Percentiles rank a stretch among this genome's conserved stretches.
Evolutionary conservation across 2,329 filamentous ascomycete genomes (phyloP).

Genomic region (Fusarium hostae): DNA sequence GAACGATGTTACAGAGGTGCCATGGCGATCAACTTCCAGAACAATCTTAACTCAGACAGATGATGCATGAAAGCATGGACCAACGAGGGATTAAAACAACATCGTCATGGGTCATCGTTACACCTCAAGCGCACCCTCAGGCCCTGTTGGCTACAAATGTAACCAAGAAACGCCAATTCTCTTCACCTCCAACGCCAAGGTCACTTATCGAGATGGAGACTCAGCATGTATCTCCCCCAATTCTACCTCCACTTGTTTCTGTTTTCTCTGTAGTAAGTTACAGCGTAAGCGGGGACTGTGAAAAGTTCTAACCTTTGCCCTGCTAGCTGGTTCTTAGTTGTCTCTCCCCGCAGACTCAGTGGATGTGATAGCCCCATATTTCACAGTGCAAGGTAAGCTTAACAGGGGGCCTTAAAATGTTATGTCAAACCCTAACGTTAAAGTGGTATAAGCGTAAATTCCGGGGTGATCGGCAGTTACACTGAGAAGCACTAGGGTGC

Average conservation of each 20-base stretch:
- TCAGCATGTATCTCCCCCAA: conserved; percentile 4
- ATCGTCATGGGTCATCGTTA: neutral
- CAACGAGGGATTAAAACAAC: conserved; percentile 26
- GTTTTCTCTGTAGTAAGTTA: neutral
- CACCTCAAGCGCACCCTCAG: neutral
- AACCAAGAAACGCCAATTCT: neutral
- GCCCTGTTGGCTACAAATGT: neutral
- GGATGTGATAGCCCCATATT: conserved; percentile 15
- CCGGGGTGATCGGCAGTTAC: conserved; percentile 27
- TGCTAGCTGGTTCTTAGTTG: neutral
- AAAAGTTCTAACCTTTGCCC: neutral
- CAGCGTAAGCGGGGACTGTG: neutral
- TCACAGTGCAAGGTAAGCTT: conserved; percentile 31
- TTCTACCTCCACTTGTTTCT: neutral
- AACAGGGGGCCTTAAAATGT: conserved; percentile 19
- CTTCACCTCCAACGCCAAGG: conserved; percentile 17
- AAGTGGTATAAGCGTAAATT: conserved; percentile 26
- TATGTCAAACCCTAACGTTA: conserved; percentile 21
- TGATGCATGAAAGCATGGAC: conserved; percentile 19
- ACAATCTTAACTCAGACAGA: neutral
- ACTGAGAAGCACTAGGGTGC: conserved; percentile 21
- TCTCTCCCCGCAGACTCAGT: neutral
- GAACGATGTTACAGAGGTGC: conserved; percentile 19
- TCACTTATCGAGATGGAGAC: conserved; percentile 1
- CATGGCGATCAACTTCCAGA: conserved; percentile 22